Base-by-base conservation (phyloP, 495 filamentous ascomycete species). In the Penicillium diatomitis region DNA sequence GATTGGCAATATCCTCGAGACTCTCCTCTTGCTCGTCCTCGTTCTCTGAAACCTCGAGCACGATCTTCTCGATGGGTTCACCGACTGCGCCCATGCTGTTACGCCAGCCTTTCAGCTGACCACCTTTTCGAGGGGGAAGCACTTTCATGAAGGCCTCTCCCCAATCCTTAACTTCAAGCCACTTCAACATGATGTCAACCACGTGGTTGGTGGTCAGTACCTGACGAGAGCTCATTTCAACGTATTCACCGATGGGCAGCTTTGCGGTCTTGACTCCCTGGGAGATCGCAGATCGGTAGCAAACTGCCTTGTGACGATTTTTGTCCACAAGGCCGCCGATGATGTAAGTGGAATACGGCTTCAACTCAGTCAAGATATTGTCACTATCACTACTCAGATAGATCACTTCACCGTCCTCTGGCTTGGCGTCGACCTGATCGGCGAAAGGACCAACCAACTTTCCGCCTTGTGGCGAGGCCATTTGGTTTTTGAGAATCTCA, bases 141-240 rank as follows among this genome's bases (percentile, higher is more conserved):
- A 91, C 85, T 40, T 80, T 70, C 69, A 91, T 68, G 55, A 99
- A 97, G 0, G 92, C 90, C 55, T 85, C 69, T 1, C 84, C 88
- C 92, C 92, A 99, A 62, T 97, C 84, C 0, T 85, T 83, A 30
- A 77, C 73, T 53, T 95, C 87, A 46, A 99, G 56, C 87, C 92
- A 99, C 50, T 82, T 80, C 31, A 92, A 61, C 87, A 99, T 96
- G 51, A 99, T 97, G 64, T 97, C 92, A 38, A 86, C 75, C 0
- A 99, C 92, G 59, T 99, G 92, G 58, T 97, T 97, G 8, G 90
- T 95, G 5, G 89, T 81, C 38, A 99, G 67, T 3, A 99, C 85
- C 48, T 80, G 78, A 9, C 92, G 80, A 49, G 83, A 87, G 30
- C 80, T 69, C 88, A 99, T 94, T 45, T 85, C 73, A 73, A 99